A percentile compares a stretch with the other conserved stretches of the same genome.
Conservation (phyloP, 192 early-diverging fungal genomes). For the Linnemannia zychae region DNA sequence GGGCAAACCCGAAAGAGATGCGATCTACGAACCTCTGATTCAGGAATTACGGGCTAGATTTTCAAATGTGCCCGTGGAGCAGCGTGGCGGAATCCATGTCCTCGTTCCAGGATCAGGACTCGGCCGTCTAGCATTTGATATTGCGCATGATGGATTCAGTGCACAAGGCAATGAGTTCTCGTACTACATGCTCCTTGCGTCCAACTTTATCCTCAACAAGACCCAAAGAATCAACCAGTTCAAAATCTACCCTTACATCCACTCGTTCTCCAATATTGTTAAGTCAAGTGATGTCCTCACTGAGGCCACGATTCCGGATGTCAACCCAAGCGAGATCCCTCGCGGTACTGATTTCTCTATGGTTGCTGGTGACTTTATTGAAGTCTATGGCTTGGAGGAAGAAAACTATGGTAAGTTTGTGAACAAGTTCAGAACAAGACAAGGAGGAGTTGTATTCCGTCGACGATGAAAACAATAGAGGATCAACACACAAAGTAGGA, state of each 20-base stretch:
- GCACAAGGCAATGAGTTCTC: conserved; percentile 97
- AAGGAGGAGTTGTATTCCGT: conserved; percentile 2
- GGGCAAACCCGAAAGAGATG: conserved; percentile 82
- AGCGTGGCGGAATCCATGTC: conserved; percentile 75
- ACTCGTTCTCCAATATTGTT: conserved; percentile 89
- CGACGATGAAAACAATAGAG: neutral
- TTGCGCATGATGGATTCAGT: conserved; percentile 82
- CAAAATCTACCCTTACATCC: conserved; percentile 92
- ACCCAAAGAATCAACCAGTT: conserved; percentile 67
- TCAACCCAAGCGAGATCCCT: conserved; percentile 77
- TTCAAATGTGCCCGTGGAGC: conserved; percentile 58
- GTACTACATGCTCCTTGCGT: conserved; percentile 95
- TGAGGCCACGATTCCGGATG: conserved; percentile 86
- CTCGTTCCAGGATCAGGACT: conserved; percentile 97
- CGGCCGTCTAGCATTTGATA: conserved; percentile 93
- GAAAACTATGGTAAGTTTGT: conserved; percentile 65
- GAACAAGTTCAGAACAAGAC: neutral
- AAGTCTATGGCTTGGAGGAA: conserved; percentile 79
- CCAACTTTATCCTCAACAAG: conserved; percentile 95
- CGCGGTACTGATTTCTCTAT: conserved; percentile 88
- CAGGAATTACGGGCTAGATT: conserved; percentile 75
- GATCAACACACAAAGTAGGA: neutral
- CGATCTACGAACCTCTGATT: conserved; percentile 87
- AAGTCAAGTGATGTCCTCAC: conserved; percentile 71
- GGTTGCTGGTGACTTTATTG: conserved; percentile 97